phyloP scores from a whole-genome alignment of 768 basidiomycete genomes.

The Tylopilus subfusipes region DNA sequence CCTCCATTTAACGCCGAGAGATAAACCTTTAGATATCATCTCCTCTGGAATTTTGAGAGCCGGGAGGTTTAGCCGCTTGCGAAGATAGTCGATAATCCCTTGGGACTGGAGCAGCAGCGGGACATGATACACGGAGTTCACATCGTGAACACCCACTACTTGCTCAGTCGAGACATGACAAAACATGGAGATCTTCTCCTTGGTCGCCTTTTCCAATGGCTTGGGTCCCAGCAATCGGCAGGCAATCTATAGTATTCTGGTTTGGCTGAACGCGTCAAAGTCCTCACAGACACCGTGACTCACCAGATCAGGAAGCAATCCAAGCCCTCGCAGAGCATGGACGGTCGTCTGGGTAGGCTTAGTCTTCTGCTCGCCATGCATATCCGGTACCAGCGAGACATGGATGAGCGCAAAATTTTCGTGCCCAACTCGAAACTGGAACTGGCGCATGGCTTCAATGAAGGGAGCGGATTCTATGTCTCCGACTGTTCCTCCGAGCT shows the following conservation, averaged over 20 bases:
- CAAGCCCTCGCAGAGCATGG: slow-evolving; percentile 87
- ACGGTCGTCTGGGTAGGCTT: slow-evolving; percentile 98
- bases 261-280: background rate
- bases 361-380: slow-evolving; percentile 99
- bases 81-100: slow-evolving; percentile 84
- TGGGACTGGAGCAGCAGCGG: slow-evolving; percentile 89
- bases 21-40: slow-evolving; percentile 58
- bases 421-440: slow-evolving; percentile 96
- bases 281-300: slow-evolving; percentile 23
- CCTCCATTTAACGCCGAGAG: slow-evolving; percentile 74
- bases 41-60: slow-evolving; percentile 50
- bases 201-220: slow-evolving; percentile 79
- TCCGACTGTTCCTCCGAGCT: slow-evolving; percentile 98
- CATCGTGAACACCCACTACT: slow-evolving; percentile 94
- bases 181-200: slow-evolving; percentile 98
- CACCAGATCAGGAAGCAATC: slow-evolving; percentile 89
- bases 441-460: slow-evolving; percentile 98
- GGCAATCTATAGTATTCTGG: slow-evolving; percentile 62
- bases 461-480: slow-evolving; percentile 99
- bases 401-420: slow-evolving; percentile 97
- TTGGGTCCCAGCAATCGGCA: slow-evolving; percentile 81
- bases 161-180: slow-evolving; percentile 89
- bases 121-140: slow-evolving; percentile 95
- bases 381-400: slow-evolving; percentile 96
- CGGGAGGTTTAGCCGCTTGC: slow-evolving; percentile 74